Percentiles rank a stretch among this genome's conserved stretches.
These are phyloP conservation scores for Cryptococcus wingfieldii DNA, from an alignment of 1,284 basidiomycete species.

Conservation along the genomic window DNA sequence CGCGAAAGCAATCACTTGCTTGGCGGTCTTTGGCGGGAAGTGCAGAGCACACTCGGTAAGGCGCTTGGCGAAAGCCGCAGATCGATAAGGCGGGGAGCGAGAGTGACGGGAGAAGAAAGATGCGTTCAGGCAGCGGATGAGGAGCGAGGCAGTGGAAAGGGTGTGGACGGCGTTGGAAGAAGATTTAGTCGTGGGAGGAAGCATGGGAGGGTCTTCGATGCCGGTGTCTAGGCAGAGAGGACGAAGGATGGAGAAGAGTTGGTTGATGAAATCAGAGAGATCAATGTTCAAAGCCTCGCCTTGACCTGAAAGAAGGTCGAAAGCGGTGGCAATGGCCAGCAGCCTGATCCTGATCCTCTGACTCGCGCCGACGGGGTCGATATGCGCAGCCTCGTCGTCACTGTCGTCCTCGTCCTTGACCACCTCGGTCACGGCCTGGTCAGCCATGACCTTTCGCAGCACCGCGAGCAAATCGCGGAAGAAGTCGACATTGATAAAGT, in stretches of 20 bases:
- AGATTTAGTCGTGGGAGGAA: constrained; percentile 17
- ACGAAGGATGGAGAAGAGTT: constrained; percentile 51
- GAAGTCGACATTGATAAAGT: constrained; percentile 97
- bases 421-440: constrained; percentile 49
- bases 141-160: constrained; percentile 56
- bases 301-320: constrained; percentile 93
- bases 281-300: constrained; percentile 98
- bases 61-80: constrained; percentile 88
- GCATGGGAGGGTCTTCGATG: constrained; percentile 50
- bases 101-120: constrained; percentile 66
- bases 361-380: constrained; percentile 31
- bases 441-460: constrained; percentile 68
- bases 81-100: constrained; percentile 65
- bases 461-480: constrained; percentile 92
- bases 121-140: constrained; percentile 78
- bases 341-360: constrained; percentile 62
- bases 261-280: constrained; percentile 77
- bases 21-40: constrained; percentile 65
- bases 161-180: constrained; percentile 23
- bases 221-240: constrained; percentile 52
- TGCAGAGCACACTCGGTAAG: constrained; percentile 72
- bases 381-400: constrained; percentile 39
- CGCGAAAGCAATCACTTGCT: constrained; percentile 70
- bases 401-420: constrained; percentile 51
- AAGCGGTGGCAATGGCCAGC: constrained; percentile 87